Evolutionary conservation across 2,329 filamentous ascomycete genomes (phyloP), one percentile per base, ranked within the genome.

Genomic region (Exophiala mesophila): DNA sequence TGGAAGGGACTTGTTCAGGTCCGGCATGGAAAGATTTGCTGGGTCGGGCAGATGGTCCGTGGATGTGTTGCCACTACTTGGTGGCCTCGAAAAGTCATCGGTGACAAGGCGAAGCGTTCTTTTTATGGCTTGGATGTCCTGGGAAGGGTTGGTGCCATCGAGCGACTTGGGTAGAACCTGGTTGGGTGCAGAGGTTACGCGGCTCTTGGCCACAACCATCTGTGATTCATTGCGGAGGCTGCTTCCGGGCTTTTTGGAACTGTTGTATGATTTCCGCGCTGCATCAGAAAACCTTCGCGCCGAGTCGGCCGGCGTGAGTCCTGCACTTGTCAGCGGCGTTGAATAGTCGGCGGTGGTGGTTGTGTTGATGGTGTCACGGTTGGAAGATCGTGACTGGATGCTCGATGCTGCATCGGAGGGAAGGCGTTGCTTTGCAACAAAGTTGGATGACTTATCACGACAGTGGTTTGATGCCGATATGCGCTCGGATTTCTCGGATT

Each of bases 301-400:
- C 6, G 44, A 42, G 20, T 55, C 49, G 6, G 48, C 52, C 2
- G 55, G 55, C 10, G 55, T 57, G 5, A 56, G 41, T 7, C 52
- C 54, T 28, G 55, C 54, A 16, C 49, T 55, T 3, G 55, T 57
- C 38, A 55, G 21, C 16, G 53, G 53, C 7, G 55, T 57, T 19
- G 50, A 52, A 34, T 45, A 47, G 33, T 53, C 47, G 10, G 52
- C 42, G 13, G 43, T 44, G 17, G 32, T 44, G 10, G 52, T 40
- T 10, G 43, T 44, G 16, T 28, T 44, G n/a, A 46, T 19, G 30
- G 51, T 54, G 28, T 49, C 45, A 32, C 47, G 39, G 19, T 39
- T 42, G n/a, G 51, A 55, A 20, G 36, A 41, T 15, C 50, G 41
- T n/a, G 53, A 55, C 9, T 45, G 47, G 20, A 47, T 50, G 28